Base-by-base conservation (phyloP, 202 grass and related monocot genomes). In the Setaria italica region DNA sequence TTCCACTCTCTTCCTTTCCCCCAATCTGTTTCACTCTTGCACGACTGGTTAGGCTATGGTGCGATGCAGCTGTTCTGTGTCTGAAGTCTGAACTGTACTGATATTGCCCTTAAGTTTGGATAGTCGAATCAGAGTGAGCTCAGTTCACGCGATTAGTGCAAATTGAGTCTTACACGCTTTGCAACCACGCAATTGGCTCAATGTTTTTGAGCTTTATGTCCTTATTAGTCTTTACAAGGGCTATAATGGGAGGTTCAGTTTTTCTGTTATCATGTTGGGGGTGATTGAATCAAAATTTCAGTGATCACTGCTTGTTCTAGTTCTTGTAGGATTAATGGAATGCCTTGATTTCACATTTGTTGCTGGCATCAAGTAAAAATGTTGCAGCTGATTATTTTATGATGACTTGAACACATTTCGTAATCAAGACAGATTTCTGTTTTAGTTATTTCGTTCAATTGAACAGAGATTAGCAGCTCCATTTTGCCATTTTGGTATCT, bases 311-410 rank as follows among this genome's bases (percentile, higher is more conserved):
- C 6, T 63, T 10, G 16, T 37, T 62, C n/a, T 56, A 46, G 25
- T 53, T 83, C 25, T 83, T 79, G 10, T 37, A 42, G 17, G 68
- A 57, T 67, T 35, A 57, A 16, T 75, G 32, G 33, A 54, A 63
- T 50, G 20, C 1, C 46, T n/a, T 14, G 41, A 41, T 43, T 45
- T 19, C 33, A n/a, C 6, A 73, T 9, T 66, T 70, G 76, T 65
- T 46, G 19, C 70, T 66, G 51, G 16, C 60, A 73, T 53, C 48
- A 34, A 72, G 11, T 74, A 16, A 39, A 39, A 43, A 37, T 34
- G 25, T 37, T 6, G 1, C 35, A 20, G 13, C 17, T 76, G 14
- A 51, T 17, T 62, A 70, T 68, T 15, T 85, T 19, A 35, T 16
- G 33, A 39, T 16, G 30, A 64, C n/a, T 59, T 62, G 41, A 50